Evolutionary conservation across 1,139 yeast genomes (phyloP).

Genomic region (Wickerhamomyces sp.): DNA sequence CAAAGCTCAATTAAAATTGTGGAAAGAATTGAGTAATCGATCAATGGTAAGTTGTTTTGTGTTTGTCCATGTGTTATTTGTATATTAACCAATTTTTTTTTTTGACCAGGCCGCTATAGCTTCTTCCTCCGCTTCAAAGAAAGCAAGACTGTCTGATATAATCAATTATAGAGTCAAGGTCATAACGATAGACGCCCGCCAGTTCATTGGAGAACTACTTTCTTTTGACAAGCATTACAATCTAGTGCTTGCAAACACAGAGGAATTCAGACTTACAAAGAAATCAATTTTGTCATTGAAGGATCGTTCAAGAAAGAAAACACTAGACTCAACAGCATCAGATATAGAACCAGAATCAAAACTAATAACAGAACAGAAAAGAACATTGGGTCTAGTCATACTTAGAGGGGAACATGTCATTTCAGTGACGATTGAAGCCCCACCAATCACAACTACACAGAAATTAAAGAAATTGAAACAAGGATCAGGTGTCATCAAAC

Average conservation of each 20-base stretch:
- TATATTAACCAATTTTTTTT: no score
- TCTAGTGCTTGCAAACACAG: slow-evolving; percentile 77
- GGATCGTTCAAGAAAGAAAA: slow-evolving; percentile 25
- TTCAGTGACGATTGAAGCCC: slow-evolving; percentile 76
- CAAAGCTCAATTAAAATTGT: no score
- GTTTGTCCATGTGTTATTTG: no score
- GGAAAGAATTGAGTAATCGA: no score
- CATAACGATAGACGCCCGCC: slow-evolving; percentile 68
- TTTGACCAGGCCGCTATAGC: no score
- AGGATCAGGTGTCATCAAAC: slow-evolving; percentile 24
- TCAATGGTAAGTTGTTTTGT: no score
- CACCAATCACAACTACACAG: slow-evolving; percentile 39
- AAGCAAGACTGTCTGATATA: slow-evolving; percentile 53
- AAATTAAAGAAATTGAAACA: slow-evolving; percentile 15
- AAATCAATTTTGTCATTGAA: slow-evolving; percentile 44
- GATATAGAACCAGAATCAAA: slow-evolving; percentile 24
- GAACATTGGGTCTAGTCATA: slow-evolving; percentile 76
- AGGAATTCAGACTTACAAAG: slow-evolving; percentile 74
- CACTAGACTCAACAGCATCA: slow-evolving; percentile 5
- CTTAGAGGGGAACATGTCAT: slow-evolving; percentile 87
- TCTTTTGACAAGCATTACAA: slow-evolving; percentile 92
- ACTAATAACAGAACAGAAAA: slow-evolving; percentile 49
- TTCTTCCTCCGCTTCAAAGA: slow-evolving; percentile 5
- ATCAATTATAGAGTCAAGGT: slow-evolving; percentile 71
- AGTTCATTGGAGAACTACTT: slow-evolving; percentile 71